Conservation (phyloP, 2,329 filamentous ascomycete species). For the Aspergillus oerlinghausenensis region DNA sequence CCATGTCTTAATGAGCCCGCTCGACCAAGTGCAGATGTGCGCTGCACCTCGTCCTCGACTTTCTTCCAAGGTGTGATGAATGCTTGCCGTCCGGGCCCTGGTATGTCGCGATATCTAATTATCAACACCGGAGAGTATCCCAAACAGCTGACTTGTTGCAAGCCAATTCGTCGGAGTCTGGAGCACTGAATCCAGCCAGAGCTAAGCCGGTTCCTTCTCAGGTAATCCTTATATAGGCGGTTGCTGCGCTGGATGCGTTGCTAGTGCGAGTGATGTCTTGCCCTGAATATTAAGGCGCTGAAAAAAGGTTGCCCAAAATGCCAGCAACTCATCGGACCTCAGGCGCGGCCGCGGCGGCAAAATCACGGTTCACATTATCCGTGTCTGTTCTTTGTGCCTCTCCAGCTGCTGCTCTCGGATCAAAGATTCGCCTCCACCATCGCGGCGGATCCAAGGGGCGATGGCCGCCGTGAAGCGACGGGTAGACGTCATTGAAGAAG, state of each 20-base stretch:
- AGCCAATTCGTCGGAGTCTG: neutral
- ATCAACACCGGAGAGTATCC: neutral
- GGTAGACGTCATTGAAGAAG: slow-evolving; percentile 96
- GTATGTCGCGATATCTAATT: neutral
- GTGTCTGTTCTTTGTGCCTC: slow-evolving; percentile 18
- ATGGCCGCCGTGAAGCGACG: slow-evolving; percentile 77
- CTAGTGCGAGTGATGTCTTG: neutral
- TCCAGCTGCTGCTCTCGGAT: slow-evolving; percentile 25
- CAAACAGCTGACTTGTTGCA: neutral
- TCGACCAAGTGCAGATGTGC: neutral
- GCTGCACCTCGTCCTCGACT: neutral
- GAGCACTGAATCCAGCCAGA: no score
- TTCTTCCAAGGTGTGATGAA: neutral
- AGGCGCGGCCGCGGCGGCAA: slow-evolving; percentile 30
- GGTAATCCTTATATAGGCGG: neutral
- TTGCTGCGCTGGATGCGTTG: neutral
- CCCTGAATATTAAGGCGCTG: neutral
- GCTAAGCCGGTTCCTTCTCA: neutral
- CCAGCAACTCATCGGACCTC: slow-evolving; percentile 26
- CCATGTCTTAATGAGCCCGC: neutral
- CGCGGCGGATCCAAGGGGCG: slow-evolving; percentile 81
- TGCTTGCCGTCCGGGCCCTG: neutral
- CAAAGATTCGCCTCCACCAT: slow-evolving; percentile 88
- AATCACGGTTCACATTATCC: slow-evolving; percentile 27
- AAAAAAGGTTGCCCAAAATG: neutral